These are phyloP conservation scores for Arthrobotrys musiformis DNA, from an alignment of 2,329 filamentous ascomycete species.

Conservation along the genomic window DNA sequence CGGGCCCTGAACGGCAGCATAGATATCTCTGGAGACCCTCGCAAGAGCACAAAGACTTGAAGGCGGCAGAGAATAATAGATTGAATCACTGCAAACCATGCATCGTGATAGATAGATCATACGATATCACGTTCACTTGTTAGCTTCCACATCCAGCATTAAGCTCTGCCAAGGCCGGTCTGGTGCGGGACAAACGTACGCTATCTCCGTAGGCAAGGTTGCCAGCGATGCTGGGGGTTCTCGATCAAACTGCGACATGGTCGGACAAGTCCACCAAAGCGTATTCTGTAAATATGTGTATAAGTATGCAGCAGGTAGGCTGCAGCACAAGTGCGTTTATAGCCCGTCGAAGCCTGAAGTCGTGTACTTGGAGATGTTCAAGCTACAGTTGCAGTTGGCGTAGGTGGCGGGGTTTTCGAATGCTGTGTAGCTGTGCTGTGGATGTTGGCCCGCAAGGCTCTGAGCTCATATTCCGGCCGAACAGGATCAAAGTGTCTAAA, in stretches of 20 bases:
- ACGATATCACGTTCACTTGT: no score
- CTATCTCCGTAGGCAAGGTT: slow-evolving; percentile 58
- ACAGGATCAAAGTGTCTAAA: slow-evolving; percentile 7
- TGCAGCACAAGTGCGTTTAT: no score
- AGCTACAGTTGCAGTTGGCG: no score
- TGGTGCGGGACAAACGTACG: slow-evolving; percentile 52
- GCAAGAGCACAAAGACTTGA: slow-evolving; percentile 55
- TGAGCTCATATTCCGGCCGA: not conserved
- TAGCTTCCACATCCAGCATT: slow-evolving; percentile 11
- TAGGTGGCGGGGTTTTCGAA: not conserved
- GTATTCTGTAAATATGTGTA: no score
- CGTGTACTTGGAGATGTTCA: not conserved
- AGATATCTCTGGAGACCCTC: slow-evolving; percentile 57
- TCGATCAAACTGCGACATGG: slow-evolving; percentile 23
- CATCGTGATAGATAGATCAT: not conserved
- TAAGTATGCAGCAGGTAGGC: no score
- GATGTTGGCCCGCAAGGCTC: slow-evolving; percentile 8
- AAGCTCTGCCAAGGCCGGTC: slow-evolving; percentile 17
- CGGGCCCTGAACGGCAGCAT: slow-evolving; percentile 58
- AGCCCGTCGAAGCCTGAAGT: no score
- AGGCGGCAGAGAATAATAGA: slow-evolving; percentile 56
- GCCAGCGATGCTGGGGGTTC: slow-evolving; percentile 48
- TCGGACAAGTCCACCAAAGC: not conserved
- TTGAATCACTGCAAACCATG: slow-evolving; percentile 57
- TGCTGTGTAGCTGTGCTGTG: no score